Evolutionary conservation across 768 basidiomycete genomes (phyloP).

Genomic region (Leccinum truebloodii): DNA sequence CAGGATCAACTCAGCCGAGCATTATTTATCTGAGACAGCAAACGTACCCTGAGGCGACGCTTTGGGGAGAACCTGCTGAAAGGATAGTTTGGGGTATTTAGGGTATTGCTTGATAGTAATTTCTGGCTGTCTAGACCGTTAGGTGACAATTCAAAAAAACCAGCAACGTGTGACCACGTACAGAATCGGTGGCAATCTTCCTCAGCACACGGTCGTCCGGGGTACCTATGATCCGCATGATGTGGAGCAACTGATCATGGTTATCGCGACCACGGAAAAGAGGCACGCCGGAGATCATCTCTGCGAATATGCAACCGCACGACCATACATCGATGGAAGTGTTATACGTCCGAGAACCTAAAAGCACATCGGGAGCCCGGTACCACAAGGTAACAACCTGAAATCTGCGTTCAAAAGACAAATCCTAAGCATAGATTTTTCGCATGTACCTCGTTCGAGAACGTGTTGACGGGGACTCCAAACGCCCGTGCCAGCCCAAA

Average conservation of each 20-base stretch:
- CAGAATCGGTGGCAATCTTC: slow-evolving; percentile 89
- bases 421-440: neutral
- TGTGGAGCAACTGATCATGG: slow-evolving; percentile 95
- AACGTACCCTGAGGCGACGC: slow-evolving; percentile 76
- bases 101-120: slow-evolving; percentile 83
- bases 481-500: slow-evolving; percentile 97
- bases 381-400: slow-evolving; percentile 99
- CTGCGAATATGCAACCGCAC: slow-evolving; percentile 98
- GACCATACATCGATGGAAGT: slow-evolving; percentile 99
- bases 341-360: slow-evolving; percentile 96
- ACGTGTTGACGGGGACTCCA: slow-evolving; percentile 98
- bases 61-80: slow-evolving; percentile 80
- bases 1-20: slow-evolving; percentile 7
- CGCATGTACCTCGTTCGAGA: slow-evolving; percentile 83
- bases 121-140: slow-evolving; percentile 61
- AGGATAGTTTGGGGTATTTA: slow-evolving; percentile 80
- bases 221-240: slow-evolving; percentile 96
- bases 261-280: slow-evolving; percentile 97
- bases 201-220: slow-evolving; percentile 85
- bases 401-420: slow-evolving; percentile 3
- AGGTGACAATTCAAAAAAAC: slow-evolving; percentile 4
- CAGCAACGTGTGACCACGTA: slow-evolving; percentile 37
- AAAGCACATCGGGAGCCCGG: slow-evolving; percentile 94
- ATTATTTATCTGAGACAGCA: neutral
- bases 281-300: slow-evolving; percentile 98